These are phyloP conservation scores for Hypomyces perniciosus DNA, from an alignment of 2,329 filamentous ascomycete species.

Conservation along the genomic window DNA sequence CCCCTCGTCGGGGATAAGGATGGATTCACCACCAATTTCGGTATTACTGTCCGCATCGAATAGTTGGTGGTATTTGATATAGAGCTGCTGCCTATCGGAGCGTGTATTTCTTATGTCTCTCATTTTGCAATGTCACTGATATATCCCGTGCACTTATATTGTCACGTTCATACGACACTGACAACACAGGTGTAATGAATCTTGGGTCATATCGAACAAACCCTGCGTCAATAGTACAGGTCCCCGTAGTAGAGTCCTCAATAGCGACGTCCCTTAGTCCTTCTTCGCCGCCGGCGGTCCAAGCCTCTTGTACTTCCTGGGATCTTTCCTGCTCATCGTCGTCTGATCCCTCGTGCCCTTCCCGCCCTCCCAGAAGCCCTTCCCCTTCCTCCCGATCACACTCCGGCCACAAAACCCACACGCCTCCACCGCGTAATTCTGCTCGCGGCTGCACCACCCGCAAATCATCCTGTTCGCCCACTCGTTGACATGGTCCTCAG, in stretches of 20 bases:
- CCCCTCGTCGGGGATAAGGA: too few species aligned
- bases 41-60: too few species aligned
- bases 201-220: background rate
- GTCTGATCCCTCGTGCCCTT: conserved; percentile 69
- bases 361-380: conserved; percentile 82
- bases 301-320: conserved; percentile 63
- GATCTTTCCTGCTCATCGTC: conserved; percentile 70
- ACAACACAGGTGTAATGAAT: too few species aligned
- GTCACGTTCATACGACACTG: too few species aligned
- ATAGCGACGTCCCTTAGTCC: background rate
- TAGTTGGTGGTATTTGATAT: too few species aligned
- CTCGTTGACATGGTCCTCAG: conserved; percentile 67
- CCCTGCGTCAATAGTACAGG: background rate
- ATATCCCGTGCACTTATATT: too few species aligned
- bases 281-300: conserved; percentile 26
- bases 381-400: conserved; percentile 59
- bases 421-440: conserved; percentile 69
- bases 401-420: conserved; percentile 67
- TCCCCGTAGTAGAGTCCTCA: background rate
- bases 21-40: too few species aligned
- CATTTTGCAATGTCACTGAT: too few species aligned
- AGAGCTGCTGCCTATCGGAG: too few species aligned
- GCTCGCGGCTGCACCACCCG: conserved; percentile 73
- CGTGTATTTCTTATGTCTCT: too few species aligned
- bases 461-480: conserved; percentile 83